Conservation (phyloP, 352 stramenopile genomes). For the Pythium apleroticum region DNA sequence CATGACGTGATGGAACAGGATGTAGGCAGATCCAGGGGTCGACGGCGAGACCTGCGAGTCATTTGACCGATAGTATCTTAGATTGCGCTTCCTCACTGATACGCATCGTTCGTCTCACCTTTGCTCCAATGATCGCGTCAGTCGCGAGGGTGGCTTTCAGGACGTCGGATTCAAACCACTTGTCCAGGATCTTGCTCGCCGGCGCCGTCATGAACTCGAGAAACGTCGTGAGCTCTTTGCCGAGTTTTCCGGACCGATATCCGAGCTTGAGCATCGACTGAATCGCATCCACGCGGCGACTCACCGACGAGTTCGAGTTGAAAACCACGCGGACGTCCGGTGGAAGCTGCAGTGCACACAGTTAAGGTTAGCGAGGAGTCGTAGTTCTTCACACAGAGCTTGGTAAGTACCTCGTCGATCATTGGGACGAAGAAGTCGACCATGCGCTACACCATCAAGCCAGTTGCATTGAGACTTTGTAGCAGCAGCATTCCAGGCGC, state of each 20-base stretch:
- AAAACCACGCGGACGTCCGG: slow-evolving; percentile 75
- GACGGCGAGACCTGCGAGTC: slow-evolving; percentile 64
- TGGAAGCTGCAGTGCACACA: slow-evolving; percentile 38
- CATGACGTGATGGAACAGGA: slow-evolving; percentile 92
- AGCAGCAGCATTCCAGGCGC: background rate
- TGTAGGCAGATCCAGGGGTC: slow-evolving; percentile 87
- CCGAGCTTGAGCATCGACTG: slow-evolving; percentile 66
- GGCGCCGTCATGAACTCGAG: slow-evolving; percentile 89
- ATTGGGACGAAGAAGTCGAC: slow-evolving; percentile 82
- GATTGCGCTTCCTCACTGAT: no score
- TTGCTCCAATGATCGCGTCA: slow-evolving; percentile 90
- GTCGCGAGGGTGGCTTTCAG: slow-evolving; percentile 91
- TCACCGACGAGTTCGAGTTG: slow-evolving; percentile 47
- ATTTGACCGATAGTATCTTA: background rate
- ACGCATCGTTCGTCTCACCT: slow-evolving; percentile 34
- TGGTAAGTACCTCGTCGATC: slow-evolving; percentile 63
- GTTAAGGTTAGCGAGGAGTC: background rate
- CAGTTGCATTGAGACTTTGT: background rate
- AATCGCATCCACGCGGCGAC: slow-evolving; percentile 60
- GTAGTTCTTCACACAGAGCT: background rate
- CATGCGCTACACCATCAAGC: slow-evolving; percentile 42
- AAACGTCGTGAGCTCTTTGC: slow-evolving; percentile 76
- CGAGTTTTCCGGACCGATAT: slow-evolving; percentile 63
- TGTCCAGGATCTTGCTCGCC: slow-evolving; percentile 85
- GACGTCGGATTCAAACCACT: slow-evolving; percentile 90